Conservation (phyloP, 2,329 filamentous ascomycete species). For the Aspergillus vadensis region DNA sequence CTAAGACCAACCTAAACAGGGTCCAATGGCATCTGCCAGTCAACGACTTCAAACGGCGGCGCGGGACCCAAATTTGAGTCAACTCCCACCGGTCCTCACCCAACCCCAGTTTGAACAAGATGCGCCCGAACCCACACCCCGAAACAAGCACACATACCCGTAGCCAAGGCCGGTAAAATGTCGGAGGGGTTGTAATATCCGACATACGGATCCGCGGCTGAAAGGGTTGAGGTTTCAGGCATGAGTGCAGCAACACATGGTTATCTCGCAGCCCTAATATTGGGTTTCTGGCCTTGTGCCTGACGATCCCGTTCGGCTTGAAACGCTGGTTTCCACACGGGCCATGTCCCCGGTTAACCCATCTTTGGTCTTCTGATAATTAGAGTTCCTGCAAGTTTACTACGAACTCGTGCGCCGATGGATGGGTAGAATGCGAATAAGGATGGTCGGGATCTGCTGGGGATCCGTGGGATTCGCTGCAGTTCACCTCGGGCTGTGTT, state of each 20-base stretch:
- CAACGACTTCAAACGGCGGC: background rate
- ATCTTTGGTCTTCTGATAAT: background rate
- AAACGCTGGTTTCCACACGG: conserved; percentile 1
- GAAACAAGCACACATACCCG: background rate
- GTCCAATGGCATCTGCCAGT: conserved; percentile 1
- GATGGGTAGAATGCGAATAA: background rate
- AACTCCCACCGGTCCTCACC: background rate
- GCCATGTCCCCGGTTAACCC: background rate
- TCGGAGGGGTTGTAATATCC: conserved; percentile 3
- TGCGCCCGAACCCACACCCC: background rate
- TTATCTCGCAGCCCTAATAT: conserved; percentile 6
- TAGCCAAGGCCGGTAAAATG: background rate
- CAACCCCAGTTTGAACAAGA: conserved; percentile 1
- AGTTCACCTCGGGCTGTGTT: background rate
- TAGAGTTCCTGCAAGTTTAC: background rate
- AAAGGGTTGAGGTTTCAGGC: background rate
- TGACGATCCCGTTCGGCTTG: background rate
- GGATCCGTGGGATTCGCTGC: background rate
- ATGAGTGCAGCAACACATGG: background rate
- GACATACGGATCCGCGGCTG: conserved; percentile 1
- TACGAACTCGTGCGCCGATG: background rate
- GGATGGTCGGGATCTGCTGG: background rate
- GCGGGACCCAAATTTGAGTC: background rate
- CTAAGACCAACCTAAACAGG: background rate
- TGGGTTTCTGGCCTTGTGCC: background rate